A percentile compares a stretch with the other conserved stretches of the same genome.
Conservation (phyloP, 495 filamentous ascomycete species). For the Elasticomyces elasticus region DNA sequence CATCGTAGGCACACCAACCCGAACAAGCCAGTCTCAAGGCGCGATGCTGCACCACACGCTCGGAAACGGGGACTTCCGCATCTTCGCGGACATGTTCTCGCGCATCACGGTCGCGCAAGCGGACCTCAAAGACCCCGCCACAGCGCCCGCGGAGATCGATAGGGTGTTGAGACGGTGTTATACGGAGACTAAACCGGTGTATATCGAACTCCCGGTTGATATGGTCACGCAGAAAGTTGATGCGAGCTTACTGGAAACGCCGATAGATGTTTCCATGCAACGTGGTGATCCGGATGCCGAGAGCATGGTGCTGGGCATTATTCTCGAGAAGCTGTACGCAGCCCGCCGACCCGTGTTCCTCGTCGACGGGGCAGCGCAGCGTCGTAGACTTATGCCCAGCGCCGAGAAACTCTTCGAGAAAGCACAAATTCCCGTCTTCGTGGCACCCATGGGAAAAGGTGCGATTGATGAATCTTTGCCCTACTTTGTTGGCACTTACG, state of each 20-base stretch:
- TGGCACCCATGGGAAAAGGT: slow-evolving; percentile 87
- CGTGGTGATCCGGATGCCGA: slow-evolving; percentile 3
- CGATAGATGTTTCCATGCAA: slow-evolving; percentile 15
- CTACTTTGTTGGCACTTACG: slow-evolving; percentile 79
- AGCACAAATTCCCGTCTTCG: slow-evolving; percentile 70
- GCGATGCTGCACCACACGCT: slow-evolving; percentile 39
- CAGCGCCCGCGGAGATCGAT: slow-evolving; percentile 33
- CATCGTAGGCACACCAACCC: slow-evolving; percentile 29
- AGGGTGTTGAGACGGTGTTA: slow-evolving; percentile 32
- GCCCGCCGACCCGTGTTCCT: slow-evolving; percentile 33
- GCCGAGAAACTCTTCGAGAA: slow-evolving; percentile 53
- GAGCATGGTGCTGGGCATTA: slow-evolving; percentile 1
- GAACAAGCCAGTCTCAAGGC: slow-evolving; percentile 28
- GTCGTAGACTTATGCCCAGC: slow-evolving; percentile 33
- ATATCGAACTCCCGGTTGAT: slow-evolving; percentile 37
- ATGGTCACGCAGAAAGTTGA: slow-evolving; percentile 28
- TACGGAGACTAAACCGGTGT: slow-evolving; percentile 37
- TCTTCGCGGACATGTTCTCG: slow-evolving; percentile 33
- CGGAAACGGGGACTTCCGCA: slow-evolving; percentile 35
- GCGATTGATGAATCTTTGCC: slow-evolving; percentile 68
- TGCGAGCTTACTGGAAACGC: neutral
- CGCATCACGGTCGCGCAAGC: slow-evolving; percentile 36
- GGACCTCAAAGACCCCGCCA: slow-evolving; percentile 29
- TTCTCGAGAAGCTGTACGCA: slow-evolving; percentile 30
- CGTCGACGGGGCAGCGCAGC: slow-evolving; percentile 36